phyloP scores from a whole-genome alignment of 768 basidiomycete genomes.

The Flagelloscypha sp. region DNA sequence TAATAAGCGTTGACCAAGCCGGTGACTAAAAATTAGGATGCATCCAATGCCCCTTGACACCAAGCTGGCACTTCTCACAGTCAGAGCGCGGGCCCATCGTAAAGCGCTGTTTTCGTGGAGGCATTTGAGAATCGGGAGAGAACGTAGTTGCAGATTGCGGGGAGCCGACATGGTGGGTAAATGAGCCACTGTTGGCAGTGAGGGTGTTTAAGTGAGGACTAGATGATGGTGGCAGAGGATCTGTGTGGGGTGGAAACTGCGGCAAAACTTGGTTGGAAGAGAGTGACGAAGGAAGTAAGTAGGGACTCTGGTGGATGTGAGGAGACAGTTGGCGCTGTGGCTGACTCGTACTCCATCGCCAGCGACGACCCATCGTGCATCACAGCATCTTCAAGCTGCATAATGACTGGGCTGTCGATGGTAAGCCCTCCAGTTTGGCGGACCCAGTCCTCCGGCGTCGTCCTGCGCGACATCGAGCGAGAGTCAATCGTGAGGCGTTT shows the following conservation, averaged over 20 bases:
- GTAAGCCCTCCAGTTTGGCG: constrained; percentile 56
- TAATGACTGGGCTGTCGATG: constrained; percentile 53
- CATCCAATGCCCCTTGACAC: constrained; percentile 66
- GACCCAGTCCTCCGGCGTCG: constrained; percentile 68
- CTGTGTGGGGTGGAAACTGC: too few species aligned
- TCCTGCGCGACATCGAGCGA: constrained; percentile 13
- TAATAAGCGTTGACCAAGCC: not conserved
- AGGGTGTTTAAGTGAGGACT: too few species aligned
- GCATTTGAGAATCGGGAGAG: too few species aligned
- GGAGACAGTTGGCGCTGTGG: too few species aligned
- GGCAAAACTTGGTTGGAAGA: too few species aligned
- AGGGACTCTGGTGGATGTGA: too few species aligned
- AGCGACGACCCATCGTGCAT: too few species aligned
- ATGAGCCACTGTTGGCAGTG: too few species aligned
- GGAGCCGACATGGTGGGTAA: constrained; percentile 6
- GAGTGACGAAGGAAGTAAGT: too few species aligned
- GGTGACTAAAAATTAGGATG: constrained; percentile 40
- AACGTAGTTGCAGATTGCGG: too few species aligned
- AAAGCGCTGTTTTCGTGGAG: constrained; percentile 38
- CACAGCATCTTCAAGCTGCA: too few species aligned
- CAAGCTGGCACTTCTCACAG: constrained; percentile 56
- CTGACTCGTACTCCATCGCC: constrained; percentile 2
- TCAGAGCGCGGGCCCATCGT: constrained; percentile 68
- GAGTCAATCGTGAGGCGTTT: constrained; percentile 47
- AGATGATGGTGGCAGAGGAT: too few species aligned